Conservation (phyloP, 345 rosid species). For the Hibiscus tridactylites region DNA sequence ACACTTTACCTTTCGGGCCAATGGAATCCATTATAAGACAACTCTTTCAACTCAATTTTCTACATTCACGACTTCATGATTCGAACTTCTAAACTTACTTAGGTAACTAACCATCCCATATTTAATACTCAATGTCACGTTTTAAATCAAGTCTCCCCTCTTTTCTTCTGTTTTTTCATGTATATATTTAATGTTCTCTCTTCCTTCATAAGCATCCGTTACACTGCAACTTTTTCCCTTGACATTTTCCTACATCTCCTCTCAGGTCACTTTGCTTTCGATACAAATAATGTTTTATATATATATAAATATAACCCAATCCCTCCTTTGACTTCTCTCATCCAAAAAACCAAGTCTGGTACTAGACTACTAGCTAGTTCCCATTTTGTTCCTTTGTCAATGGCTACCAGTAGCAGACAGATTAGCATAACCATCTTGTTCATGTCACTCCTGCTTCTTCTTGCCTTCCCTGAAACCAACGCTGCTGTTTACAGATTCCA, state of each 20-base stretch:
- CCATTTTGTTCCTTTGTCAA: not conserved
- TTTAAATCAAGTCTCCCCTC: no score
- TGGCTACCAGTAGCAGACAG: slow-evolving; percentile 21
- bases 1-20: no score
- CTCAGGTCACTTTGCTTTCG: not conserved
- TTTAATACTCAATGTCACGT: no score
- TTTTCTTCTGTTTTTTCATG: no score
- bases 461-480: not conserved
- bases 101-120: no score
- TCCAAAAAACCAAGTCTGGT: no score
- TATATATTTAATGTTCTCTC: not conserved
- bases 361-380: not conserved
- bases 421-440: not conserved
- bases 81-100: no score
- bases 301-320: no score
- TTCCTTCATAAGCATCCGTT: not conserved
- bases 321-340: not conserved
- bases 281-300: not conserved
- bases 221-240: not conserved
- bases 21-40: no score
- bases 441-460: slow-evolving; percentile 13
- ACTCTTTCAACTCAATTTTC: no score
- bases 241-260: not conserved
- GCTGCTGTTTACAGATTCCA: slow-evolving; percentile 4
- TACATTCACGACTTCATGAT: no score